These are phyloP conservation scores for Amanita fuliginea DNA, from an alignment of 768 basidiomycete genomes.

Conservation along the genomic window DNA sequence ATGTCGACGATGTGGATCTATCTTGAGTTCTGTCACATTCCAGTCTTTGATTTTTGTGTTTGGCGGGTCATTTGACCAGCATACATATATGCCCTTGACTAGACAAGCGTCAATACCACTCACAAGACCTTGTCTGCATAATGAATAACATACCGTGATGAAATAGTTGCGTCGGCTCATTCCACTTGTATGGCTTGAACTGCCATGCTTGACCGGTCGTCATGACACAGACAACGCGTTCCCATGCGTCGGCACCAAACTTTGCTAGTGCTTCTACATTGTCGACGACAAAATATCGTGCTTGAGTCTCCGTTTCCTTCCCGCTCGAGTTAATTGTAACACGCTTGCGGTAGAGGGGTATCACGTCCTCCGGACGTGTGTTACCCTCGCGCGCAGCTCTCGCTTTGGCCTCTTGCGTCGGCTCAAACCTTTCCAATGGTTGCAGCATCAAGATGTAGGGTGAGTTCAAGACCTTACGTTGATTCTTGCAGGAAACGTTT, in stretches of 20 bases:
- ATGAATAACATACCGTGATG: slow-evolving; percentile 61
- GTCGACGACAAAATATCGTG: slow-evolving; percentile 82
- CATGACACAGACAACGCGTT: slow-evolving; percentile 94
- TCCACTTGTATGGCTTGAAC: slow-evolving; percentile 95
- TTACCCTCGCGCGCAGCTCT: slow-evolving; percentile 63
- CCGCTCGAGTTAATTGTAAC: slow-evolving; percentile 57
- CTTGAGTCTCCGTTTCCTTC: slow-evolving; percentile 44
- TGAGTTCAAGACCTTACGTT: slow-evolving; percentile 31
- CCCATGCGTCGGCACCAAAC: slow-evolving; percentile 91
- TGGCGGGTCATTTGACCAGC: slow-evolving; percentile 89
- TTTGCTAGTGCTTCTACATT: slow-evolving; percentile 86
- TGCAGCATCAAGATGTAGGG: not conserved
- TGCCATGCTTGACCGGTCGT: slow-evolving; percentile 99
- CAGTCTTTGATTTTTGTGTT: slow-evolving; percentile 88
- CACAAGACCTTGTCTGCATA: not conserved
- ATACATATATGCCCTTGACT: slow-evolving; percentile 95
- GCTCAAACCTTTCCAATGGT: slow-evolving; percentile 44
- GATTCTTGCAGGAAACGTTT: slow-evolving; percentile 89
- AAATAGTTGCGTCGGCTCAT: slow-evolving; percentile 83
- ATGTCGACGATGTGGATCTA: slow-evolving; percentile 83
- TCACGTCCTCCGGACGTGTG: slow-evolving; percentile 67
- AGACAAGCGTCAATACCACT: not conserved
- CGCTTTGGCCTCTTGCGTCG: slow-evolving; percentile 63
- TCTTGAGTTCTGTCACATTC: slow-evolving; percentile 97
- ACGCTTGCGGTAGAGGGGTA: slow-evolving; percentile 81